Conservation (phyloP, 2,329 filamentous ascomycete genomes). For the Fusarium citri region DNA sequence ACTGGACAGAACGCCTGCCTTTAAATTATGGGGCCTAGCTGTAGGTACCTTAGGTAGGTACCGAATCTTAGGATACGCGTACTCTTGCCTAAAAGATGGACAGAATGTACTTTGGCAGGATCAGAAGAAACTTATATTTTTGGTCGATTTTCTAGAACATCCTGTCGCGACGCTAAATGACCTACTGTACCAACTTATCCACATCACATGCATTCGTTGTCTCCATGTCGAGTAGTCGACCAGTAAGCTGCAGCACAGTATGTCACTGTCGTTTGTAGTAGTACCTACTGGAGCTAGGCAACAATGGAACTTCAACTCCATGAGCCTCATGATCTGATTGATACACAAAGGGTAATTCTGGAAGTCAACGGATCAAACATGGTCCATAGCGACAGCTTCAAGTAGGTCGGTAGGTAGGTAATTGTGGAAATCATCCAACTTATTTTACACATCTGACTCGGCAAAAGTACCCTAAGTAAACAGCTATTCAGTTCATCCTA, state of each 20-base stretch:
- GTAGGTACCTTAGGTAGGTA: conserved; percentile 21
- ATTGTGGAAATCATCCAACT: neutral
- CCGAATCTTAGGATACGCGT: neutral
- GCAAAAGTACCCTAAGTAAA: neutral
- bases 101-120: neutral
- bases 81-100: neutral
- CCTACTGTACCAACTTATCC: neutral
- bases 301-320: neutral
- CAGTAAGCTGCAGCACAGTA: neutral
- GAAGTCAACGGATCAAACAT: neutral
- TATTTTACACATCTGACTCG: neutral
- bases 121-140: neutral
- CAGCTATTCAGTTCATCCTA: neutral
- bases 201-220: conserved; percentile 27
- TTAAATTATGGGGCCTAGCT: conserved; percentile 28
- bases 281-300: too few species aligned
- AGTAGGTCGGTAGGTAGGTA: neutral
- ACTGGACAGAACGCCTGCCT: conserved; percentile 20
- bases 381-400: neutral
- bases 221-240: conserved; percentile 12
- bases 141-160: conserved; percentile 19
- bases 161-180: neutral
- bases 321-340: neutral
- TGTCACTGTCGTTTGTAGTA: neutral
- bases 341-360: neutral